These are phyloP conservation scores for Coniferiporia sulphurascens DNA, from an alignment of 1,284 basidiomycete genomes.

Conservation along the genomic window DNA sequence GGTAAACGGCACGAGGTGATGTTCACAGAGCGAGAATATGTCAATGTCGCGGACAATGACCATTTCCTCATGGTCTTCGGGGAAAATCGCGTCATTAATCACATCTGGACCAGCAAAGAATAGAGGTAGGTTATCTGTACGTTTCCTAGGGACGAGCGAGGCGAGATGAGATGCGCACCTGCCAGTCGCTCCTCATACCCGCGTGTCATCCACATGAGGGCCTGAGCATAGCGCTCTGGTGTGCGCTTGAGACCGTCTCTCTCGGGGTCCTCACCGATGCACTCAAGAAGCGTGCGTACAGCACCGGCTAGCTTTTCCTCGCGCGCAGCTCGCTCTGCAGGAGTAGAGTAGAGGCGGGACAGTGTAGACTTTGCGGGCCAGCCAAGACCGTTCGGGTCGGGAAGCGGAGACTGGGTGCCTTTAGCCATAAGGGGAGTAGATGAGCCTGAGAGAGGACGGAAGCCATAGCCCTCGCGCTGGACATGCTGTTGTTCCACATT, in stretches of 20 bases:
- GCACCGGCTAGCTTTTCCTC: slow-evolving; percentile 80
- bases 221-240: slow-evolving; percentile 95
- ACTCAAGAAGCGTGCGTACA: slow-evolving; percentile 90
- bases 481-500: slow-evolving; percentile 12
- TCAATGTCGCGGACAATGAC: slow-evolving; percentile 98
- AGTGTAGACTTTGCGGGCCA: slow-evolving; percentile 96
- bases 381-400: slow-evolving; percentile 84
- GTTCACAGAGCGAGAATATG: slow-evolving; percentile 96
- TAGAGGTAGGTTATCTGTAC: background rate
- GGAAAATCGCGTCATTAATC: slow-evolving; percentile 97
- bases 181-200: slow-evolving; percentile 95
- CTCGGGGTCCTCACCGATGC: slow-evolving; percentile 97
- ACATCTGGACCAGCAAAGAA: slow-evolving; percentile 61
- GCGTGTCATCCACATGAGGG: slow-evolving; percentile 98
- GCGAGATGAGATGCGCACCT: slow-evolving; percentile 42
- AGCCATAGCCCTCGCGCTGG: slow-evolving; percentile 72
- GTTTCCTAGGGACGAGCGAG: background rate
- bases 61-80: slow-evolving; percentile 99
- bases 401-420: slow-evolving; percentile 42
- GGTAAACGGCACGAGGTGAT: slow-evolving; percentile 97
- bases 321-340: slow-evolving; percentile 65
- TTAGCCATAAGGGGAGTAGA: slow-evolving; percentile 48
- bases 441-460: slow-evolving; percentile 62
- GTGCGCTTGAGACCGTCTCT: slow-evolving; percentile 89
- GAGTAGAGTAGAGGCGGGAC: slow-evolving; percentile 75